phyloP scores from a whole-genome alignment of 177 flowering plant genomes.

The Vitis hybrid region DNA sequence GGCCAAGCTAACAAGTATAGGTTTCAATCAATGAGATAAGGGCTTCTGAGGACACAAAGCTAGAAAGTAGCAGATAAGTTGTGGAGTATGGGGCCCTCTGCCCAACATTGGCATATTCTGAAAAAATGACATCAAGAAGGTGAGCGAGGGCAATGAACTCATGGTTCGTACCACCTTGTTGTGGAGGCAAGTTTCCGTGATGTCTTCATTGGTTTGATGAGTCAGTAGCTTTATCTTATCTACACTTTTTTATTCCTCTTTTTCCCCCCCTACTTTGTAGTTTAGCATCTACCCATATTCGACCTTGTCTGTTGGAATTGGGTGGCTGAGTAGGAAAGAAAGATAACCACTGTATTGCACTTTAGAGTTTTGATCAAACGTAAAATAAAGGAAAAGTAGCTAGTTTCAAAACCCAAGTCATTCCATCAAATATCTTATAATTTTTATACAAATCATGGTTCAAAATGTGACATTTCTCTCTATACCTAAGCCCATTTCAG shows the following conservation, averaged over 20 bases:
- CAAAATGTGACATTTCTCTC: too few species aligned
- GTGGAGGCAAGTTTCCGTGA: not conserved
- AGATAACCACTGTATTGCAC: too few species aligned
- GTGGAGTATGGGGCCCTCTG: conserved; percentile 8
- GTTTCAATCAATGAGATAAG: conserved; percentile 14
- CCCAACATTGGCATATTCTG: conserved; percentile 10
- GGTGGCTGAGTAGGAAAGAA: conserved; percentile 3
- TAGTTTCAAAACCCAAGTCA: too few species aligned
- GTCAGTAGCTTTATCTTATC: conserved; percentile 40
- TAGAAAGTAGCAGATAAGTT: conserved; percentile 5
- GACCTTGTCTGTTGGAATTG: conserved; percentile 9
- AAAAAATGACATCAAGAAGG: conserved; percentile 8
- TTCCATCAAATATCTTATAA: too few species aligned
- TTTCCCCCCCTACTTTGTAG: not conserved
- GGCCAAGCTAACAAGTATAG: conserved; percentile 2
- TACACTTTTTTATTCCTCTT: not conserved
- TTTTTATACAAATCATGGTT: too few species aligned
- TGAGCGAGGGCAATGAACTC: conserved; percentile 3
- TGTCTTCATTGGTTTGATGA: conserved; percentile 21
- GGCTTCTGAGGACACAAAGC: conserved; percentile 5
- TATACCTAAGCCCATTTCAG: too few species aligned
- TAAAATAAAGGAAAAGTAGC: too few species aligned
- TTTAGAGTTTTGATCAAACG: too few species aligned
- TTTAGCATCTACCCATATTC: conserved; percentile 18
- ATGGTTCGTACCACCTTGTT: not conserved